Evolutionary conservation across 139 green algal genomes (phyloP).

Genomic region (Trebouxia sp.): DNA sequence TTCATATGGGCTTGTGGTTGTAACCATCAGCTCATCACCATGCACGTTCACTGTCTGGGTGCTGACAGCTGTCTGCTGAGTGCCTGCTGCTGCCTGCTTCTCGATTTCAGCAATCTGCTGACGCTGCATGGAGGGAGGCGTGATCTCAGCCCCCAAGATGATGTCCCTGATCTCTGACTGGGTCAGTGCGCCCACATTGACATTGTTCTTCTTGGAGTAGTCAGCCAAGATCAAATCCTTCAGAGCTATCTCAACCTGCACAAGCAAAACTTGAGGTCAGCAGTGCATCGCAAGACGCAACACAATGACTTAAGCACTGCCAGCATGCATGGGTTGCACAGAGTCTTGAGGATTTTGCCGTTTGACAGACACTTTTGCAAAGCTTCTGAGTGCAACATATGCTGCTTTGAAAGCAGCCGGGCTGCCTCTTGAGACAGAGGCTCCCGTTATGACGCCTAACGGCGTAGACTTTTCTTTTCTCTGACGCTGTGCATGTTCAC

Average conservation of each 20-base stretch:
- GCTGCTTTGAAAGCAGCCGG: too few relatives aligned
- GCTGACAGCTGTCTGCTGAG: slow-evolving; percentile 91
- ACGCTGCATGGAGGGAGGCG: slow-evolving; percentile 91
- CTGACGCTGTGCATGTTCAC: too few relatives aligned
- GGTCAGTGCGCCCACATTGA: slow-evolving; percentile 95
- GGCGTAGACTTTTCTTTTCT: too few relatives aligned
- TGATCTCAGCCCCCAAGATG: slow-evolving; percentile 99
- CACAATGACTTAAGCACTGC: too few relatives aligned
- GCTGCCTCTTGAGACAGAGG: too few relatives aligned
- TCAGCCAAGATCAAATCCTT: slow-evolving; percentile 99
- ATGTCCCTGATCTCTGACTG: slow-evolving; percentile 98
- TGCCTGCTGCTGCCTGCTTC: slow-evolving; percentile 77
- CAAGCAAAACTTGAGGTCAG: too few relatives aligned
- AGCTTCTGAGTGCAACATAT: too few relatives aligned
- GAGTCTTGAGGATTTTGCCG: too few relatives aligned
- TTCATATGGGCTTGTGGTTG: slow-evolving; percentile 97
- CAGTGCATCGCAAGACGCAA: too few relatives aligned
- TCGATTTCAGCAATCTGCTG: slow-evolving; percentile 99
- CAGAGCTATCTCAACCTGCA: slow-evolving; percentile 84
- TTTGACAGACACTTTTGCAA: too few relatives aligned
- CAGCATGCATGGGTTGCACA: too few relatives aligned
- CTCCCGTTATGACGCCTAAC: too few relatives aligned
- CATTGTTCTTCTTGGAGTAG: slow-evolving; percentile 99
- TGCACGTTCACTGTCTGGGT: slow-evolving; percentile 97
- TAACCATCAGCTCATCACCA: slow-evolving; percentile 97